Evolutionary conservation across 179 eudicot genomes (phyloP), one percentile per base, ranked within the genome.

Genomic region (Silene coronaria): DNA sequence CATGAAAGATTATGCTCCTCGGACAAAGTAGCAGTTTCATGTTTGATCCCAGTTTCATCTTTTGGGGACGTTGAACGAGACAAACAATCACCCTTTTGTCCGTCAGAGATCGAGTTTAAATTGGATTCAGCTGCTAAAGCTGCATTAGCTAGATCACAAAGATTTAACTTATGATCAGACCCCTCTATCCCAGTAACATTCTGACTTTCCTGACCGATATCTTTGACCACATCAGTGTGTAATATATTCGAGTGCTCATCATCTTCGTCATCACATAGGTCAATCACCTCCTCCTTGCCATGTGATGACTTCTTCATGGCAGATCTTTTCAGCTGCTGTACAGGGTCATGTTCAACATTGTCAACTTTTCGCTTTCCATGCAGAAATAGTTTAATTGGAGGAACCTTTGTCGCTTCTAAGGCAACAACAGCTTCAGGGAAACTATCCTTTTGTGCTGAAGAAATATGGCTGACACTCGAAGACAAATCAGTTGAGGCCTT

Each of bases 261-360:
- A 71, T 77, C 94, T 81, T 92, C 98, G 73, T 89, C 97, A 83
- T 92, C 99, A 79, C 91, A 89, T 24, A 88, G 89, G 82, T 90
- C 83, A 72, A 91, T 89, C 76, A 92, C 72, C 78, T 86, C 85
- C 78, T 68, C 81, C 64, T 76, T 84, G 57, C 75, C 86, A 80
- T 55, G 71, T 42, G 85, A 82, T 64, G 85, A 74, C 71, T 74
- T 76, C 80, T 80, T 82, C 53, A 67, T 57, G 75, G 84, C 84
- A 57, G 77, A 69, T 62, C 78, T 78, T 68, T 77, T 53, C 42
- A 75, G 73, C 70, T 83, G 82, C 73, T 77, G 67, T 8, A 64
- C 61, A 67, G 84, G 78, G 60, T 73, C 75, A 51, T 58, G 67
- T 32, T 34, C 38, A 78, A 45, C 57, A 16, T 75, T 78, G 70